These are phyloP conservation scores for Sporothrix phasma DNA, from an alignment of 2,329 filamentous ascomycete genomes.

Conservation along the genomic window DNA sequence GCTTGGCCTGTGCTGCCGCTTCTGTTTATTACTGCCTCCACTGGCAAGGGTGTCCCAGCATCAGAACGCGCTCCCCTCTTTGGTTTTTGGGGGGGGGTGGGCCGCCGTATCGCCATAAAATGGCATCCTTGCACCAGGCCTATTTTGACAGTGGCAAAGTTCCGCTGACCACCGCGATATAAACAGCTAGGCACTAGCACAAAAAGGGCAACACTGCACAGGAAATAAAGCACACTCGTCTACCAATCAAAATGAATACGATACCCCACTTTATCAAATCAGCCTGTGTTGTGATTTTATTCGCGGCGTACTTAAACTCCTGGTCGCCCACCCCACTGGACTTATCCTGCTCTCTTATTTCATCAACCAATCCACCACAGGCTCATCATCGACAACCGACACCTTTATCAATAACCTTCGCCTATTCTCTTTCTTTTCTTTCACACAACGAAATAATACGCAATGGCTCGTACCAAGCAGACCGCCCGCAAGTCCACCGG, in stretches of 20 bases:
- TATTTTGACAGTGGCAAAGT: no score
- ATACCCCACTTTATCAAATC: slow-evolving; percentile 24
- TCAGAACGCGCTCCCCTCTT: no score
- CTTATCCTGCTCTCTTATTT: slow-evolving; percentile 29
- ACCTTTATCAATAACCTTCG: slow-evolving; percentile 16
- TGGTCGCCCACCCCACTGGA: slow-evolving; percentile 33
- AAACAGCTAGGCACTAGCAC: neutral
- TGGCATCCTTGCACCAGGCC: no score
- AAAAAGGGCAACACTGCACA: slow-evolving; percentile 1
- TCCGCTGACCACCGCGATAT: no score
- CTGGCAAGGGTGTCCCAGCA: no score
- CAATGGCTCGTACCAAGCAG: slow-evolving; percentile 58
- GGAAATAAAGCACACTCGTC: neutral
- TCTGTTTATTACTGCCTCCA: no score
- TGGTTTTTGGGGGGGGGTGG: no score
- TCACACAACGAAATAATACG: slow-evolving; percentile 21
- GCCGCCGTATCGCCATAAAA: no score
- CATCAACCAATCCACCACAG: slow-evolving; percentile 26
- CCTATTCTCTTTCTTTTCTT: slow-evolving; percentile 7
- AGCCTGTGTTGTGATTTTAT: slow-evolving; percentile 26
- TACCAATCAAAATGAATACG: neutral
- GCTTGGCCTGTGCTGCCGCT: no score
- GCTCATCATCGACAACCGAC: slow-evolving; percentile 24
- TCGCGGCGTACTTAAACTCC: slow-evolving; percentile 30
- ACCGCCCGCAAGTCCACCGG: slow-evolving; percentile 67